phyloP scores from a whole-genome alignment of 2,329 filamentous ascomycete species.

The Sclerotinia glacialis region DNA sequence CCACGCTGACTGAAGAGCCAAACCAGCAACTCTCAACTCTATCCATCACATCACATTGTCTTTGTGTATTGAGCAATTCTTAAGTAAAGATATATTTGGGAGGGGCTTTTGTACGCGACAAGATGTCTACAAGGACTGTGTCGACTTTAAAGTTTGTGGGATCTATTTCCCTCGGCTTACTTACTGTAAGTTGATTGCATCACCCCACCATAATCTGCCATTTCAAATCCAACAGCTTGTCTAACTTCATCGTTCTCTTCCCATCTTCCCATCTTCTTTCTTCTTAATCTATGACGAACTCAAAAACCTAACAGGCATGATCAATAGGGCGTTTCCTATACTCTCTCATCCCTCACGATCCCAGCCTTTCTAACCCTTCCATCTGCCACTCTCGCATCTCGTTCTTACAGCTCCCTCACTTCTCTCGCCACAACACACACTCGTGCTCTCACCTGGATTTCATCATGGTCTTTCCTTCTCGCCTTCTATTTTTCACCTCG shows the following conservation, averaged over 20 bases:
- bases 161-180: conserved; percentile 79
- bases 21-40: background rate
- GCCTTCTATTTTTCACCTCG: conserved; percentile 76
- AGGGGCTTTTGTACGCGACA: background rate
- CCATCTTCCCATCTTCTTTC: background rate
- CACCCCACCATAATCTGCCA: conserved; percentile 24
- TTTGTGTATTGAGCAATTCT: conserved; percentile 5
- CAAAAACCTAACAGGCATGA: background rate
- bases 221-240: background rate
- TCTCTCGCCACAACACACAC: conserved; percentile 63
- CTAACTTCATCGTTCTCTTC: background rate
- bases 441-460: conserved; percentile 64
- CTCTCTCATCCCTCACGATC: conserved; percentile 72
- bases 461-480: conserved; percentile 69
- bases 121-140: conserved; percentile 66
- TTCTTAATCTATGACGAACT: background rate
- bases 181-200: conserved; percentile 66
- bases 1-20: background rate
- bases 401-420: conserved; percentile 67
- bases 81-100: background rate
- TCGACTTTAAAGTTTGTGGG: conserved; percentile 89
- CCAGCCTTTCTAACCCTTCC: conserved; percentile 79
- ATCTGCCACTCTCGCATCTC: conserved; percentile 66
- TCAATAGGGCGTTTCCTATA: conserved; percentile 79
- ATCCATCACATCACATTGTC: background rate